Percentiles rank a stretch among this genome's conserved stretches.
phyloP scores from a whole-genome alignment of 768 basidiomycete genomes.

The Guyanaporus albipodus region DNA sequence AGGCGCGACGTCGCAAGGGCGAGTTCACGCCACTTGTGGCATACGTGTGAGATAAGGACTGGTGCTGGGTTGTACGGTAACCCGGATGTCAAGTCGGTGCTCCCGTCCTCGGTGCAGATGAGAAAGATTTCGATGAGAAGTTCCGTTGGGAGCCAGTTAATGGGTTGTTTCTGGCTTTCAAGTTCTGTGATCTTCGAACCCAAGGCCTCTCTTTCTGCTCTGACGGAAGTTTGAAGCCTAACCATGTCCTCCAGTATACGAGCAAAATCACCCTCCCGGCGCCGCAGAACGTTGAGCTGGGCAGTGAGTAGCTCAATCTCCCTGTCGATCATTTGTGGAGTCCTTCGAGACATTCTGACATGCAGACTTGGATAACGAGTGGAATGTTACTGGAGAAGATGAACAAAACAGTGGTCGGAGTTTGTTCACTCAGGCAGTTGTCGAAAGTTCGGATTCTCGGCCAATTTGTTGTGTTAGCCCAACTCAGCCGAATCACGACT shows the following conservation, averaged over 20 bases:
- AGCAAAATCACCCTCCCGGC: slow-evolving; percentile 39
- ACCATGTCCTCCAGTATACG: slow-evolving; percentile 40
- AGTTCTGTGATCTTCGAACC: slow-evolving; percentile 32
- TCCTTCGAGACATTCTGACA: slow-evolving; percentile 18
- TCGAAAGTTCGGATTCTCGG: no score
- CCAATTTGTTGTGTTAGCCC: no score
- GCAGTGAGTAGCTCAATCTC: slow-evolving; percentile 37
- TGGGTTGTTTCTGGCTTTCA: slow-evolving; percentile 40
- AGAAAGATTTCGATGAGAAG: slow-evolving; percentile 44
- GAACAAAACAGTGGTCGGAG: neutral
- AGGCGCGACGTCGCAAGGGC: slow-evolving; percentile 40
- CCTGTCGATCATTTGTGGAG: slow-evolving; percentile 29
- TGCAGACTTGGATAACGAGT: neutral
- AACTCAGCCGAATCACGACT: no score
- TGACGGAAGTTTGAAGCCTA: slow-evolving; percentile 34
- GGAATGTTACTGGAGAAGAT: neutral
- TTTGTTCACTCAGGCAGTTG: no score
- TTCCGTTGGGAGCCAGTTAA: slow-evolving; percentile 51
- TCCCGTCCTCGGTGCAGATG: slow-evolving; percentile 25
- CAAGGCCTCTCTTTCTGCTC: slow-evolving; percentile 32
- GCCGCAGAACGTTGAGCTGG: slow-evolving; percentile 35
- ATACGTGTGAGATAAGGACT: slow-evolving; percentile 46
- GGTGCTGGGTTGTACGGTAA: slow-evolving; percentile 33
- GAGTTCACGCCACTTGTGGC: slow-evolving; percentile 45
- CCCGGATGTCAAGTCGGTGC: slow-evolving; percentile 20